These are phyloP conservation scores for Dalbergia cultrata DNA, from an alignment of 306 rosid species.

Conservation along the genomic window DNA sequence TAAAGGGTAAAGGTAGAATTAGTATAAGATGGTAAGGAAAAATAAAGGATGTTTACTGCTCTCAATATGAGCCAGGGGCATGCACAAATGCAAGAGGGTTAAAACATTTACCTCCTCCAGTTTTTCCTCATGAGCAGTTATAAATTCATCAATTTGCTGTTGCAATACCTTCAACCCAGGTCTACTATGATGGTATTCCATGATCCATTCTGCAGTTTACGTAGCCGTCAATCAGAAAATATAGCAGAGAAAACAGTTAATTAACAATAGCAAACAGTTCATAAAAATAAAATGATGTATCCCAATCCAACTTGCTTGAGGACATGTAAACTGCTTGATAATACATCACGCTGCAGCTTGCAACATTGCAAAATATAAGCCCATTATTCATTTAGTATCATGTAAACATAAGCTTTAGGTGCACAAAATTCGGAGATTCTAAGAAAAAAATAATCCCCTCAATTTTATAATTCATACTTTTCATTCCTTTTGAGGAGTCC, in stretches of 20 bases:
- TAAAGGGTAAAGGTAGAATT: not conserved
- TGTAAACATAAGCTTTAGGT: constrained; percentile 17
- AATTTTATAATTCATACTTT: constrained; percentile 54
- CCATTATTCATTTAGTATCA: not conserved
- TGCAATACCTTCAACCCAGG: constrained; percentile 75
- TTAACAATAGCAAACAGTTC: not conserved
- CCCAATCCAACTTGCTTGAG: constrained; percentile 7
- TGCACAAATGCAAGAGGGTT: not conserved
- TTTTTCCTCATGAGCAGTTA: constrained; percentile 70
- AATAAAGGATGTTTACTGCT: not conserved
- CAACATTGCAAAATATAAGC: constrained; percentile 10
- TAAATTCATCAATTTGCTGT: constrained; percentile 73
- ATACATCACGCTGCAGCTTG: not conserved
- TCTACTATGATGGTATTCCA: constrained; percentile 72
- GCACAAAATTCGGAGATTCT: not conserved
- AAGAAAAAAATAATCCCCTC: constrained; percentile 10
- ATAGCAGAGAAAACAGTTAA: constrained; percentile 16
- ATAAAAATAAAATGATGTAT: constrained; percentile 9
- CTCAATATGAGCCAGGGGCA: not conserved
- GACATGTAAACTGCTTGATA: not conserved
- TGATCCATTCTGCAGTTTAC: constrained; percentile 78
- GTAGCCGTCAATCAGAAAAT: constrained; percentile 43
- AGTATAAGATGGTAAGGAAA: too few relatives aligned
- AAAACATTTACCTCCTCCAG: constrained; percentile 67
- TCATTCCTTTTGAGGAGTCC: constrained; percentile 63